Evolutionary conservation across 192 early-diverging fungal species (phyloP), one percentile per base, ranked within the genome.

Genomic region (Rhizophagus clarus): DNA sequence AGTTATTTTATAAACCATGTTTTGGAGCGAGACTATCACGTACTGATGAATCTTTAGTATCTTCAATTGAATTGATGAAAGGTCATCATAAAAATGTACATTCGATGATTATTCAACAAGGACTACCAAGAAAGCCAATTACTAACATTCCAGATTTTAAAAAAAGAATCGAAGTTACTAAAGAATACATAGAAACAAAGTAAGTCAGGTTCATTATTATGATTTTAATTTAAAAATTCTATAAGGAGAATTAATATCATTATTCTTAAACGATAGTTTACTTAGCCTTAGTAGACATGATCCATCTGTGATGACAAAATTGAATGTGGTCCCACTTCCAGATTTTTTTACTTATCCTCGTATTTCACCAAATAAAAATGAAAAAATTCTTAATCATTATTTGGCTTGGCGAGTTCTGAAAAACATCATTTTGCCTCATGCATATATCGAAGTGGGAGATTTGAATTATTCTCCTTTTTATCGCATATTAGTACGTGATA

Each of bases 1-100:
- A 71, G 12, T 47, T 71, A 29, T 71, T 71, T 45, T 40, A 26
- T 71, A 71, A 71, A 45, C 69, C 37, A 24, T 45, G 34, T 45
- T 71, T 71, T 71, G 69, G 69, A 7, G n/a, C 37, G 24, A 71
- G 42, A 71, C 37, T 28, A 26, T 22, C 42, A 40, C 4, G 1
- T 24, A 20, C 47, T n/a, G 37, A 71, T 24, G 20, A 42, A 1
- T 28, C 40, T 24, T 71, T 24, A 22, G 9, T 71, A 45, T 1
- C 7, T 45, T 37, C 69, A 22, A 1, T 47, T 24, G 69, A 71
- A 42, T 45, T 71, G 24, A 22, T 2, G 7, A 40, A 71, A 24
- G 69, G 22, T 20, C 7, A 45, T 5, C 42, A 8, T n/a, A 42
- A 47, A 71, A 12, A 42, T 26, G 10, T 71, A 8, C 5, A 22